These are phyloP conservation scores for Nigrospora oryzae DNA, from an alignment of 2,329 filamentous ascomycete species.

Conservation along the genomic window DNA sequence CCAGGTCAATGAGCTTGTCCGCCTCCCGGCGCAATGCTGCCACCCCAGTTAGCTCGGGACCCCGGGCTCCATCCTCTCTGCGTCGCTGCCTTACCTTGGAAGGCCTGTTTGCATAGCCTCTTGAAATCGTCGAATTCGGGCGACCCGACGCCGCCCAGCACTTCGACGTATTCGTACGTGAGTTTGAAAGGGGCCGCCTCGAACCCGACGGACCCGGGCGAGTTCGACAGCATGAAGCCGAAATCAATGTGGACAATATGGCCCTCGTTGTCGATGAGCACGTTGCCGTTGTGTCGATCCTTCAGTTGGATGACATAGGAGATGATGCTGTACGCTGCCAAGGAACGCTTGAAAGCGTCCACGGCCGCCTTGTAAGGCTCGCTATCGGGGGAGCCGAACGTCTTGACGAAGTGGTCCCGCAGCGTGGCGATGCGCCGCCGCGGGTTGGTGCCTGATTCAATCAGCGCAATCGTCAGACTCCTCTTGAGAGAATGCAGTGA, in stretches of 20 bases:
- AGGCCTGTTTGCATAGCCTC: slow-evolving; percentile 71
- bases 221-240: slow-evolving; percentile 84
- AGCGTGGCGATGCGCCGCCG: slow-evolving; percentile 70
- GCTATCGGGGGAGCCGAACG: slow-evolving; percentile 63
- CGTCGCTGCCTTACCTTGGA: slow-evolving; percentile 52
- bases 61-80: background rate
- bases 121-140: slow-evolving; percentile 70
- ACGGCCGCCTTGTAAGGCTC: slow-evolving; percentile 64
- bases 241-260: slow-evolving; percentile 88
- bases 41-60: background rate
- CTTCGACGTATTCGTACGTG: slow-evolving; percentile 78
- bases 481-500: slow-evolving; percentile 81
- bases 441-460: slow-evolving; percentile 65
- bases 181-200: slow-evolving; percentile 83
- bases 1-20: slow-evolving; percentile 72
- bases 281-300: slow-evolving; percentile 79
- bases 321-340: slow-evolving; percentile 80
- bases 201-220: slow-evolving; percentile 74
- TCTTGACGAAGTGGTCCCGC: slow-evolving; percentile 73
- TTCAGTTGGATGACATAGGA: slow-evolving; percentile 79
- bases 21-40: slow-evolving; percentile 67
- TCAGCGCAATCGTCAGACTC: slow-evolving; percentile 66
- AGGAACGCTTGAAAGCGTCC: slow-evolving; percentile 71
- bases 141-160: slow-evolving; percentile 65
- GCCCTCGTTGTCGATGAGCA: slow-evolving; percentile 76